phyloP scores from a whole-genome alignment of 2,329 filamentous ascomycete species.

The Pseudogymnoascus sp. region DNA sequence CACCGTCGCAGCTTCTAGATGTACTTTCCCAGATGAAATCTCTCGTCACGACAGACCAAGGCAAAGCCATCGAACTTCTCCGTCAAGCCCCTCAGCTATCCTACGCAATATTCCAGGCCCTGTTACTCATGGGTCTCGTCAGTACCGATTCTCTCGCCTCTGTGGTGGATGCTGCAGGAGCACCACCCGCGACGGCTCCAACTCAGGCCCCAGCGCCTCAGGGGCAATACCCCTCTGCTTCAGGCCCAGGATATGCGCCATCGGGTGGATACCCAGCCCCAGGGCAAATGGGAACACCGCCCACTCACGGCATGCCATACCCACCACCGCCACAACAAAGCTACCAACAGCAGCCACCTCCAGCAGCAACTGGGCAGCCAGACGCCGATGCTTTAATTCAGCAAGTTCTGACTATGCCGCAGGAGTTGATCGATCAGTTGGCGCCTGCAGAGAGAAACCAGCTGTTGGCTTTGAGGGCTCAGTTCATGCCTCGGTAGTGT shows the following conservation, averaged over 20 bases:
- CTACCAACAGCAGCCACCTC: conserved; percentile 35
- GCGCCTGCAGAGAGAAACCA: conserved; percentile 69
- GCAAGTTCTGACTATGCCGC: conserved; percentile 73
- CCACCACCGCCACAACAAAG: conserved; percentile 37
- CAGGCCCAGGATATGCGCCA: conserved; percentile 31
- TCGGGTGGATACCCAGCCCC: conserved; percentile 32
- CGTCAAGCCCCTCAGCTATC: conserved; percentile 84
- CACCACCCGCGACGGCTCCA: conserved; percentile 16
- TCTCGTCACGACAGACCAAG: conserved; percentile 72
- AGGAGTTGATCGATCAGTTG: conserved; percentile 71
- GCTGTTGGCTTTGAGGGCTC: conserved; percentile 68
- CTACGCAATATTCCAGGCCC: conserved; percentile 90
- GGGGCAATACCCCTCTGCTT: conserved; percentile 28
- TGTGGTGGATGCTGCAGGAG: conserved; percentile 57
- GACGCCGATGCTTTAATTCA: conserved; percentile 69
- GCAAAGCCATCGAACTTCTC: conserved; percentile 77
- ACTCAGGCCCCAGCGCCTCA: background rate
- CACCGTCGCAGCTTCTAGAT: conserved; percentile 82
- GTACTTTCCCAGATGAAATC: conserved; percentile 92
- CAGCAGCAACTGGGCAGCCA: conserved; percentile 35
- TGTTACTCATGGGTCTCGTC: conserved; percentile 87
- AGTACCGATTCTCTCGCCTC: conserved; percentile 75
- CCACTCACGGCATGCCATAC: conserved; percentile 33
- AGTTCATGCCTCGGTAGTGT: conserved; percentile 36
- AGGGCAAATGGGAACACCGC: conserved; percentile 37